Conservation (phyloP, 176 grass and related monocot species). For the Poa pratensis region DNA sequence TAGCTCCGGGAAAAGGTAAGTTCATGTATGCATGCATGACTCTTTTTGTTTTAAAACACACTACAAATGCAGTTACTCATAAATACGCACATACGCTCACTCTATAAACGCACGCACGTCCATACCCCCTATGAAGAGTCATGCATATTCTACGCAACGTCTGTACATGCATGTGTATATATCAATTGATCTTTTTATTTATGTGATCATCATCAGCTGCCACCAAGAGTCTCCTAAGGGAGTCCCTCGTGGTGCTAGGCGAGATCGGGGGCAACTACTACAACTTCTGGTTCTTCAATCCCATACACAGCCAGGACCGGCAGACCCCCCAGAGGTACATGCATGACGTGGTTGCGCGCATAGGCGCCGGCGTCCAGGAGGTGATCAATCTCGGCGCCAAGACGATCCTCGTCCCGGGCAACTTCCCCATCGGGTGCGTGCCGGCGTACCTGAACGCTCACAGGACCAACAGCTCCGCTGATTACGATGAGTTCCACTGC, state of each 20-base stretch:
- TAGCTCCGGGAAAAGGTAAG: constrained; percentile 42
- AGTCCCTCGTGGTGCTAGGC: constrained; percentile 57
- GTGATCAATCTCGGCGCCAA: constrained; percentile 50
- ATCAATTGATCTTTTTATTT: no score
- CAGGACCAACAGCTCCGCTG: no score
- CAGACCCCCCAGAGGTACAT: not conserved
- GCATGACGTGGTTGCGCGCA: not conserved
- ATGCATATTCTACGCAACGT: no score
- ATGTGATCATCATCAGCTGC: not conserved
- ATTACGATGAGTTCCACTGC: no score
- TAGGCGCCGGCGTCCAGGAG: constrained; percentile 33
- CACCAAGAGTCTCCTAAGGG: constrained; percentile 37
- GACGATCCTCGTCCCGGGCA: not conserved
- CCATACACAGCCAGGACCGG: no score
- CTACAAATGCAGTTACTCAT: no score
- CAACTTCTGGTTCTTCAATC: constrained; percentile 43
- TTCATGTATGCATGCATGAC: not conserved
- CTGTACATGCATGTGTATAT: not conserved
- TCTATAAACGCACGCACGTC: no score
- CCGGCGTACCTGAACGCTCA: no score
- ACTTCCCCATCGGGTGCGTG: no score
- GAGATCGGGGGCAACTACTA: constrained; percentile 77
- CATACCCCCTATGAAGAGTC: no score
- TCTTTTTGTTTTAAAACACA: no score
- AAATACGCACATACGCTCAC: no score